Evolutionary conservation across 352 stramenopile species (phyloP), one percentile per base, ranked within the genome.

Genomic region (Phytopythium chamaehyphon): DNA sequence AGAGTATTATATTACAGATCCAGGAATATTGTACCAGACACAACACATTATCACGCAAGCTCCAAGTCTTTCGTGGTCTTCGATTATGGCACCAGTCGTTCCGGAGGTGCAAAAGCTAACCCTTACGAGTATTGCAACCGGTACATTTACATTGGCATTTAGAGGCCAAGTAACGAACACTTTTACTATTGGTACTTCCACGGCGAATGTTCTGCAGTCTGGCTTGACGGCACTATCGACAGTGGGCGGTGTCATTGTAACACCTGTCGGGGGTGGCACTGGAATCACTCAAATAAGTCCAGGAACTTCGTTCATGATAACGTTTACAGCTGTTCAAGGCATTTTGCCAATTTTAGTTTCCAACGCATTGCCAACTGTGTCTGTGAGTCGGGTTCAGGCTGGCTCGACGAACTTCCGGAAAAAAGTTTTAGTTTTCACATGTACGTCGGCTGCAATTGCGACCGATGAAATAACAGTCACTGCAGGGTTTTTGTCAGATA

Each of bases 341-440:
- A 56, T 70, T 22, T 51, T 90, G 1, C 79, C 82, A 5, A 11
- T 73, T 10, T 24, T 93, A 1, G 14, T 37, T 6, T 36, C 60
- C 6, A 63, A 26, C n/a, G n/a, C 8, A 1, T 3, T 23, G 1
- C 52, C 60, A 0, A 33, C 28, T 33, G 68, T 67, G 2, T 71
- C 61, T 5, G 51, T 88, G 16, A 48, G 49, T 0, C 61, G 73
- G 50, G 50, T 49, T 0, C 57, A 58, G 18, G 38, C 45, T 4
- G 82, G 82, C 0, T 60, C 50, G 35, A 82, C 79, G 6, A 88
- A 76, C 28, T 90, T 77, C 50, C 72, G 74, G 12, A 90, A 90
- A 54, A 73, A 88, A 51, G 59, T 85, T 21, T 31, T 78, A 1
- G 71, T 88, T 10, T 85, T 90, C 47, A 63, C 59, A 16, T 88